Evolutionary conservation across 2,329 filamentous ascomycete genomes (phyloP), one percentile per base, ranked within the genome.

Genomic region (Arthrobotrys iridis): DNA sequence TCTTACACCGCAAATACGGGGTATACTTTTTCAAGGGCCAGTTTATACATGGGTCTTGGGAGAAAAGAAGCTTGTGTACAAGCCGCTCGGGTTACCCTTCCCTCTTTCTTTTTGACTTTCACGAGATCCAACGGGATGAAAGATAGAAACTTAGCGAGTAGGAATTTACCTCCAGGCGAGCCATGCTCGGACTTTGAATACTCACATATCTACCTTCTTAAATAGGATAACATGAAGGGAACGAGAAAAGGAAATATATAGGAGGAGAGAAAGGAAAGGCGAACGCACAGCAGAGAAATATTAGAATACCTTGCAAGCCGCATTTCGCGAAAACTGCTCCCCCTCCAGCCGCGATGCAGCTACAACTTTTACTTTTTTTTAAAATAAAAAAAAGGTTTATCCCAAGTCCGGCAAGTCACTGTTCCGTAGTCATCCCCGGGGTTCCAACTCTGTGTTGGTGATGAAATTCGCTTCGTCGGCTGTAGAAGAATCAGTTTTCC

Each of bases 1-100:
- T 59, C 28, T 35, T 52, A 62, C 13, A 70, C 62, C 62, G 65
- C 65, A 55, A 70, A 70, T 70, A 70, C 65, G 65, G 65, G 65
- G 65, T 70, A 62, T 33, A 28, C 37, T 55, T 55, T 24, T 15
- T 30, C 50, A 37, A 55, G 30, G 50, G n/a, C 52, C 41, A 40
- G 15, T 50, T 24, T 24, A 1, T 24, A 26, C 40, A 58, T 37
- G 52, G 62, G 37, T 65, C 26, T 33, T 24, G 50, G 50, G 30
- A 55, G 30, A 37, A 55, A 55, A 30, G 28, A 30, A 18, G 2
- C 7, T 10, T 20, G 62, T 45, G 33, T 30, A 55, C 62, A 66
- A 45, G 46, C 62, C 45, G 57, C 35, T 43, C 4, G 20, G 20
- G 35, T 59, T 41, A 43, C 55, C 55, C 6, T 58, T 58, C 13